phyloP scores from a whole-genome alignment of 148 eudicot genomes.

The Selenicereus undatus region DNA sequence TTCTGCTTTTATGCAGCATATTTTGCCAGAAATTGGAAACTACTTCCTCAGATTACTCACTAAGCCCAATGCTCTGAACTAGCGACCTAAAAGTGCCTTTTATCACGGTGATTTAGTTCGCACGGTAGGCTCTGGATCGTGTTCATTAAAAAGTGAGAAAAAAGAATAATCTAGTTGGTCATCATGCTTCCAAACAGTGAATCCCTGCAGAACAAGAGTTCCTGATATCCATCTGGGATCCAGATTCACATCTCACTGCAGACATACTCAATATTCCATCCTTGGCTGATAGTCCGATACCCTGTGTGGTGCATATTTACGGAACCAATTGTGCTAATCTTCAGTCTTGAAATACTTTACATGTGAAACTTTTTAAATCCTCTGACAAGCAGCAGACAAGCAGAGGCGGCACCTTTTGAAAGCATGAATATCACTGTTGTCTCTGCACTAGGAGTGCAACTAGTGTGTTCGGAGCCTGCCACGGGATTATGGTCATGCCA shows the following conservation, averaged over 20 bases:
- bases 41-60: slow-evolving; percentile 47
- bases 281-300: not conserved
- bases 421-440: not conserved
- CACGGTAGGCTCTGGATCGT: not conserved
- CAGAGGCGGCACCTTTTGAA: not conserved
- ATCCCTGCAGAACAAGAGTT: not conserved
- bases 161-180: not conserved
- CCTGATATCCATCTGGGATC: not conserved
- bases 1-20: slow-evolving; percentile 42
- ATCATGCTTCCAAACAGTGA: not conserved
- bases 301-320: not conserved
- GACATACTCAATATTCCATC: not conserved
- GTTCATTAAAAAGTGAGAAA: not conserved
- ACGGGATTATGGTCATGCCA: not conserved
- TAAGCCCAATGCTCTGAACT: slow-evolving; percentile 28
- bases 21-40: slow-evolving; percentile 62
- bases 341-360: not conserved
- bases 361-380: too few relatives aligned
- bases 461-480: not conserved
- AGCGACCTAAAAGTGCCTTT: not conserved
- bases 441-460: not conserved
- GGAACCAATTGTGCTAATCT: not conserved
- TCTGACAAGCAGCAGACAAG: not conserved
- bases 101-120: not conserved
- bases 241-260: not conserved